phyloP scores from a whole-genome alignment of 441 rosid genomes.

The Populus hybrid region DNA sequence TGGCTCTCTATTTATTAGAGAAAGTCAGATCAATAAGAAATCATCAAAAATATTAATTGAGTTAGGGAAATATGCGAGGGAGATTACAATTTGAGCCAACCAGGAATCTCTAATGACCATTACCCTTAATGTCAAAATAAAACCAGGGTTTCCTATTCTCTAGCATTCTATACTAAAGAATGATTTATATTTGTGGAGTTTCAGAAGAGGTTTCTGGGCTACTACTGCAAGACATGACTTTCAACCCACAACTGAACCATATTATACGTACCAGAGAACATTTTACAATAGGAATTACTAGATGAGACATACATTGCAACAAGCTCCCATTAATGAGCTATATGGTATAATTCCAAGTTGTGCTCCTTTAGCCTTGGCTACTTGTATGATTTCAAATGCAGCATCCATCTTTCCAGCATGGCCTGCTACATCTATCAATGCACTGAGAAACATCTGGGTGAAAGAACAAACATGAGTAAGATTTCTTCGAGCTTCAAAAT shows the following conservation, averaged over 20 bases:
- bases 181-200: neutral
- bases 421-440: slow-evolving; percentile 83
- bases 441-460: slow-evolving; percentile 82
- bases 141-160: neutral
- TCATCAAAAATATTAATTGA: neutral
- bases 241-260: neutral
- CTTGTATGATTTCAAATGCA: slow-evolving; percentile 67
- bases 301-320: slow-evolving; percentile 70
- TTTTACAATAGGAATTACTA: slow-evolving; percentile 8
- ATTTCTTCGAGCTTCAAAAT: neutral
- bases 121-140: neutral
- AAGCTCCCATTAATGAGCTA: slow-evolving; percentile 98
- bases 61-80: neutral
- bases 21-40: too few relatives aligned
- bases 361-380: slow-evolving; percentile 57
- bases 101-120: neutral
- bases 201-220: neutral
- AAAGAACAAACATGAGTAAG: slow-evolving; percentile 16
- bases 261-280: neutral
- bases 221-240: neutral
- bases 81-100: neutral
- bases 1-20: neutral
- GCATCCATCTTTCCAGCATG: slow-evolving; percentile 76
- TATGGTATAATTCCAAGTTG: slow-evolving; percentile 70
- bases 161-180: neutral